Percentiles rank a stretch among this genome's conserved stretches.
These are phyloP conservation scores for Annulohypoxylon bovei DNA, from an alignment of 495 filamentous ascomycete genomes.

Conservation along the genomic window DNA sequence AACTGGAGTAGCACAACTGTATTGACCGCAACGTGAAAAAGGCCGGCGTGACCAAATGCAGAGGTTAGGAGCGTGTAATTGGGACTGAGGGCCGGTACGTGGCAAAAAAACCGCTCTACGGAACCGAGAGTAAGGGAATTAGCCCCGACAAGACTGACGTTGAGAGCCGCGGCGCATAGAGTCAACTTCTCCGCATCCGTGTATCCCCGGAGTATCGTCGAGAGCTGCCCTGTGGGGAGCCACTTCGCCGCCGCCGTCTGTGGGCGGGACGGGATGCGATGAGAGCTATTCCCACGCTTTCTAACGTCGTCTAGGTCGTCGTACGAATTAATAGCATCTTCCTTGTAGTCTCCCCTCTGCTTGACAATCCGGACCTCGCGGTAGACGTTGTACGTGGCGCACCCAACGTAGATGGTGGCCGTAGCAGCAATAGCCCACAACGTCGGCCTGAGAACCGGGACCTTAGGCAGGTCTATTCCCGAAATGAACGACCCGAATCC, in stretches of 20 bases:
- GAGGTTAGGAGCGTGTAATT: constrained; percentile 47
- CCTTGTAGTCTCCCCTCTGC: neutral
- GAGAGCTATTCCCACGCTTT: neutral
- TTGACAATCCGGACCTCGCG: constrained; percentile 31
- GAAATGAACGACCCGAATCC: neutral
- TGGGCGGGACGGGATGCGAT: neutral
- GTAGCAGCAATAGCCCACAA: constrained; percentile 41
- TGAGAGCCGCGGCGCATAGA: constrained; percentile 21
- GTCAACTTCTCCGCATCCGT: constrained; percentile 21
- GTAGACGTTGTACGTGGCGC: constrained; percentile 45
- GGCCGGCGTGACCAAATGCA: constrained; percentile 36
- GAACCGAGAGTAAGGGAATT: neutral
- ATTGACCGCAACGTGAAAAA: constrained; percentile 37
- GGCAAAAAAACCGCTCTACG: constrained; percentile 21
- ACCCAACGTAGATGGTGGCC: constrained; percentile 43
- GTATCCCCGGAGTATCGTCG: constrained; percentile 7
- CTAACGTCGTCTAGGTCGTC: constrained; percentile 28
- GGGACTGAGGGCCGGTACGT: constrained; percentile 21
- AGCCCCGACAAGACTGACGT: constrained; percentile 16
- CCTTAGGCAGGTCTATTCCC: neutral
- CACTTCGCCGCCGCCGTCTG: neutral
- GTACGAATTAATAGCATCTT: constrained; percentile 14
- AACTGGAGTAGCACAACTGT: constrained; percentile 33
- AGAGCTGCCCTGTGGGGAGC: neutral
- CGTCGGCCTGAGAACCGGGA: constrained; percentile 40